Percentiles rank a stretch among this genome's conserved stretches.
Conservation (phyloP, 176 grass and related monocot genomes). For the Oryza meyeriana region DNA sequence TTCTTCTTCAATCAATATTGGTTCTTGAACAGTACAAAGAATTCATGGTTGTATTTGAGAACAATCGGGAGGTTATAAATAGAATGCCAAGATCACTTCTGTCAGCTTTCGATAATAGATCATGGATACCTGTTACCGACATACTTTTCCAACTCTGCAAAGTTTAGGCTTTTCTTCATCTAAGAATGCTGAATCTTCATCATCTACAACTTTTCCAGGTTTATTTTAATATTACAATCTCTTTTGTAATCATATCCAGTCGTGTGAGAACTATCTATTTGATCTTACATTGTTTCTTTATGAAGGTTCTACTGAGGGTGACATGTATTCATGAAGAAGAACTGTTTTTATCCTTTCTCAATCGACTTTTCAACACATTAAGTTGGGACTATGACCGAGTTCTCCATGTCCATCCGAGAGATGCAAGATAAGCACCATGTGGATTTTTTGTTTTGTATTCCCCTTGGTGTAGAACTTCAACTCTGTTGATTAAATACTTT, state of each 20-base stretch:
- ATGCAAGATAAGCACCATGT: constrained; percentile 93
- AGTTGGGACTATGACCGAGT: constrained; percentile 96
- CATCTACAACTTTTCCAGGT: constrained; percentile 83
- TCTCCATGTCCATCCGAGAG: constrained; percentile 85
- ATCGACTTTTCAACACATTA: constrained; percentile 82
- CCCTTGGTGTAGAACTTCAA: background rate
- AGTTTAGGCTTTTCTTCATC: constrained; percentile 72
- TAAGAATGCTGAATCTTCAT: constrained; percentile 66
- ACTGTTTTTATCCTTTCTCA: constrained; percentile 76
- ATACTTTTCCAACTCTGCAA: constrained; percentile 80
- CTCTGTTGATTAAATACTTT: background rate
- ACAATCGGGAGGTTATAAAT: constrained; percentile 70
- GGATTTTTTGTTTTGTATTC: background rate
- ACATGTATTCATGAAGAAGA: constrained; percentile 69
- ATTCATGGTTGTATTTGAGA: constrained; percentile 81
- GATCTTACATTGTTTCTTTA: constrained; percentile 22
- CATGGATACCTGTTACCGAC: constrained; percentile 84
- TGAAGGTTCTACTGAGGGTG: constrained; percentile 68
- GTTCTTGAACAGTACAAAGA: constrained; percentile 81
- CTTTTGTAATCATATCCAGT: background rate
- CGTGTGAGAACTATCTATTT: background rate
- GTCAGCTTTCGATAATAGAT: constrained; percentile 82
- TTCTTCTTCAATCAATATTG: constrained; percentile 82
- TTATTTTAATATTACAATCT: background rate
- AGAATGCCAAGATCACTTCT: constrained; percentile 70